Conservation (phyloP, 2,329 filamentous ascomycete species). For the Spiromastix sp. region DNA sequence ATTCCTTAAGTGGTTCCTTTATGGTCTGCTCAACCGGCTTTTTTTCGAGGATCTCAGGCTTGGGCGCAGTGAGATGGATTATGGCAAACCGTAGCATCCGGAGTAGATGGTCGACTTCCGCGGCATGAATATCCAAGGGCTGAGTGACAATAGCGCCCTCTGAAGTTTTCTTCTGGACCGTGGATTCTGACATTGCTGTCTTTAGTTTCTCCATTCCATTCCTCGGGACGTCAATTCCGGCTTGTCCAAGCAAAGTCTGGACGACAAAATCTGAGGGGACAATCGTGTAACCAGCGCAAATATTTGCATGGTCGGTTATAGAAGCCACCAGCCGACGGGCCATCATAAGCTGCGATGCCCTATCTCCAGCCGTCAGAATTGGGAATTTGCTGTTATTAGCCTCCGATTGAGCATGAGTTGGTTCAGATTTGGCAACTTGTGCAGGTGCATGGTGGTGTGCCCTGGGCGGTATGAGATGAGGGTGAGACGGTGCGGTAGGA, state of each 20-base stretch:
- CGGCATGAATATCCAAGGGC: constrained; percentile 33
- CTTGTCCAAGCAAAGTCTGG: constrained; percentile 31
- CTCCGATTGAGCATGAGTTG: constrained; percentile 12
- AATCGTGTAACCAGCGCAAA: constrained; percentile 34
- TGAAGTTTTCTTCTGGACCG: constrained; percentile 28
- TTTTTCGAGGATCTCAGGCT: constrained; percentile 27
- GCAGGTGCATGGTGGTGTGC: constrained; percentile 1
- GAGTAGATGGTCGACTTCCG: constrained; percentile 32
- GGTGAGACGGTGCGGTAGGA: constrained; percentile 9
- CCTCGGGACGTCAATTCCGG: constrained; percentile 29
- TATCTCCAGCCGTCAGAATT: constrained; percentile 3
- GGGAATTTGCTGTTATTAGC: constrained; percentile 4
- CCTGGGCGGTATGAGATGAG: constrained; percentile 8
- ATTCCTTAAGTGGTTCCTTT: constrained; percentile 21
- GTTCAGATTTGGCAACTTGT: constrained; percentile 14
- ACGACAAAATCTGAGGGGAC: constrained; percentile 34
- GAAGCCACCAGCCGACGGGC: constrained; percentile 32
- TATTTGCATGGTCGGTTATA: constrained; percentile 36
- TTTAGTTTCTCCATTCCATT: constrained; percentile 34
- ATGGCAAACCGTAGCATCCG: constrained; percentile 35
- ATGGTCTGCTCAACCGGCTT: constrained; percentile 26
- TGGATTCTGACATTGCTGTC: constrained; percentile 34
- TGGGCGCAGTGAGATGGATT: constrained; percentile 28
- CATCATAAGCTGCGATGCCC: constrained; percentile 9
- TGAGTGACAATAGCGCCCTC: constrained; percentile 30